Conservation (phyloP, 2,329 filamentous ascomycete species). For the Chrysoporthe deuterocubensis region DNA sequence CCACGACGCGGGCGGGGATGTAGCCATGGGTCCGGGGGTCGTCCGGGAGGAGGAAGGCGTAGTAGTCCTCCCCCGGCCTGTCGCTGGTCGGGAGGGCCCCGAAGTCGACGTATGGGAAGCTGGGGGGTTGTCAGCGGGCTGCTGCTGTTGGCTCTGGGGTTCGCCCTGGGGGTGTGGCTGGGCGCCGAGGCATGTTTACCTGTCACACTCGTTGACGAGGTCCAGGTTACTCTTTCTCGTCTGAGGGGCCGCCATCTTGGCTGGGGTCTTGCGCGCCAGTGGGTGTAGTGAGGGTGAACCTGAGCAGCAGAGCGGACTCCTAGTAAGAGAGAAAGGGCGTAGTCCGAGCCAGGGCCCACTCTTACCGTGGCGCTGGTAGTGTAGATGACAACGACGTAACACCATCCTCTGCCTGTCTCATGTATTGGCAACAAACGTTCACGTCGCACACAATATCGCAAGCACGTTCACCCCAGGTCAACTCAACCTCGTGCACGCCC, state of each 20-base stretch:
- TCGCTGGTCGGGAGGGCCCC: conserved; percentile 44
- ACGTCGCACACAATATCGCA: no score
- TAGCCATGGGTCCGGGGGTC: conserved; percentile 55
- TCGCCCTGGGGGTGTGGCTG: no score
- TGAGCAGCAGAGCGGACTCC: background rate
- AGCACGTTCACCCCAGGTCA: no score
- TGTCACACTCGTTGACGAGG: conserved; percentile 27
- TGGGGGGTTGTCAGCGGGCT: conserved; percentile 30
- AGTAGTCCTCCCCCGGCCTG: conserved; percentile 33
- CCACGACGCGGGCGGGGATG: conserved; percentile 50
- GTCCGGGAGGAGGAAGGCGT: conserved; percentile 49
- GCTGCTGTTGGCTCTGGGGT: no score
- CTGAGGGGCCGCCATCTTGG: conserved; percentile 13
- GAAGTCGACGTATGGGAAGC: conserved; percentile 48
- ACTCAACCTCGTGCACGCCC: no score
- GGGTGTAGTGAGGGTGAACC: background rate
- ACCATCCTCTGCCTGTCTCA: no score
- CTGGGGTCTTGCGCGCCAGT: conserved; percentile 23
- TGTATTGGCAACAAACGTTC: no score
- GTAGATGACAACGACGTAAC: no score
- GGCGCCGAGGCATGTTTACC: background rate
- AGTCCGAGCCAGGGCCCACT: background rate
- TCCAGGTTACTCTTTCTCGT: conserved; percentile 20
- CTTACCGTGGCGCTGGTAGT: no score
- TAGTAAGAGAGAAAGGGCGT: background rate